Evolutionary conservation across 2,329 filamentous ascomycete species (phyloP), one percentile per base, ranked within the genome.

Genomic region (Dryadomyces sulphureus): DNA sequence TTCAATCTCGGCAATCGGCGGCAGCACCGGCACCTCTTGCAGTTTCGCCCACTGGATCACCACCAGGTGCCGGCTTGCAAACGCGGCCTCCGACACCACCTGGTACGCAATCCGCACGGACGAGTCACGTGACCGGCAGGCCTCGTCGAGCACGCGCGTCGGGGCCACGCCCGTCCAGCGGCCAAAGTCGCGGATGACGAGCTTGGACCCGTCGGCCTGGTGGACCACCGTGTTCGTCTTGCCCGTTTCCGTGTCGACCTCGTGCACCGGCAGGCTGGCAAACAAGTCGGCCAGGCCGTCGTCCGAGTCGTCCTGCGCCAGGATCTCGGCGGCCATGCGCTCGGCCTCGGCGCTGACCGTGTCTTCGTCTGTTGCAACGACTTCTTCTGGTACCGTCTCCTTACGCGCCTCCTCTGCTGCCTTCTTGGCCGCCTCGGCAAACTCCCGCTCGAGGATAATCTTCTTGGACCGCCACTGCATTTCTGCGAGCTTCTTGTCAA

Each of bases 91-190:
- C 1, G 87, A 93, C 22, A 92, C 66, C 38, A 83, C 63, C 47
- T 70, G 77, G 59, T 81, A 92, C 3, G 64, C 66, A 21, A 94
- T 63, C 54, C 73, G 81, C 25, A 73, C 83, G 4, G 71, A 70
- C 1, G 81, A 67, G 57, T 94, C 87, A 62, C 81, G 81, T 51
- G 87, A 77, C 54, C 83, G 81, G 59, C 89, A 93, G n/a, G 85
- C 77, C 60, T 95, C 89, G 60, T 95, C 88, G 12, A 96, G 65
- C 24, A 85, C 72, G 52, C 83, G 74, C 50, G 78, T 75, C 16
- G 90, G 89, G 54, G 68, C 84, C 25, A 94, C 63, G 7, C 90
- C 89, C 14, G 75, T 75, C 68, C 79, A 80, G 60, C 86, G 87
- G 1, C 86, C 88, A 68, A 96, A 95, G 55, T 95, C 83, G 38